phyloP scores from a whole-genome alignment of 2,329 filamentous ascomycete species.

The Leptographium lundbergii region DNA sequence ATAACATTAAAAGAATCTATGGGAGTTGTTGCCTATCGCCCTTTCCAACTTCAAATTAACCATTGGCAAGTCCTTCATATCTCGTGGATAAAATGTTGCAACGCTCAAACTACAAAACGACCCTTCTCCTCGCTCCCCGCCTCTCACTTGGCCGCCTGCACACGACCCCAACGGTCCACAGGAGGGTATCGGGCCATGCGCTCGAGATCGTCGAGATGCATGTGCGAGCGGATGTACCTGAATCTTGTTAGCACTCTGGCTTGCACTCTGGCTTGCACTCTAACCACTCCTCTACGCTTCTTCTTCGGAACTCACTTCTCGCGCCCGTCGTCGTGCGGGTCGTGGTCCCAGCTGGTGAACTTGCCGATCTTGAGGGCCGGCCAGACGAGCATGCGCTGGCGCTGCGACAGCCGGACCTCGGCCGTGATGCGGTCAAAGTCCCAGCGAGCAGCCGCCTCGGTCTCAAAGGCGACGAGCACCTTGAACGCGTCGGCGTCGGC shows the following conservation, averaged over 20 bases:
- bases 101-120: not conserved
- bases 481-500: constrained; percentile 20
- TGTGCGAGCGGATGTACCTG: constrained; percentile 76
- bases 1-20: not conserved
- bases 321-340: constrained; percentile 58
- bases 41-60: not conserved
- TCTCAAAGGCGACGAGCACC: constrained; percentile 53
- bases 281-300: too few species aligned
- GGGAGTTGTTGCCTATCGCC: not conserved
- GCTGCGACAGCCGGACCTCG: constrained; percentile 64
- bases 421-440: constrained; percentile 66
- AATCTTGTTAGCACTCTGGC: not conserved
- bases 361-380: constrained; percentile 62
- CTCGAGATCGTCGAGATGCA: constrained; percentile 70
- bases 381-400: constrained; percentile 68
- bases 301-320: constrained; percentile 37
- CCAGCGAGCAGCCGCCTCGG: constrained; percentile 66
- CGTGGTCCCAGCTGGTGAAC: constrained; percentile 76
- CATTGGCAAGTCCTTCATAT: not conserved
- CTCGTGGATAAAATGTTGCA: not conserved
- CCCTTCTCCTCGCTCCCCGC: too few species aligned
- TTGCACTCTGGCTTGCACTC: not conserved
- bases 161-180: constrained; percentile 42
- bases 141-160: constrained; percentile 18
- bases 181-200: constrained; percentile 60